Evolutionary conservation across 2,329 filamentous ascomycete species (phyloP).

Genomic region (Ceratocystis diversiconidia): DNA sequence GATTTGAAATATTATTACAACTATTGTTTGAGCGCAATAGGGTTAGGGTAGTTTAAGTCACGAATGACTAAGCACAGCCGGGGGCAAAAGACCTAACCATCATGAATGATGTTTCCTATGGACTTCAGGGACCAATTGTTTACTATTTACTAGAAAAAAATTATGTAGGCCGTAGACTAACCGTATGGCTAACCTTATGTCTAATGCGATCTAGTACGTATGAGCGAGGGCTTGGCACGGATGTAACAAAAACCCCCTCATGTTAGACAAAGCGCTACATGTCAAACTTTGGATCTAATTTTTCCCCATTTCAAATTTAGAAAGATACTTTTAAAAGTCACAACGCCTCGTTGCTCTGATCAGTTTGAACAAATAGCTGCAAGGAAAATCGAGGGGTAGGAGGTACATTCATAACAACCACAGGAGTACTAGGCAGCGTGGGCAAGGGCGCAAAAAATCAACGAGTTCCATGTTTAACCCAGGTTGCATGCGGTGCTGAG

Average conservation of each 20-base stretch:
- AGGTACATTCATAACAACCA: constrained; percentile 7
- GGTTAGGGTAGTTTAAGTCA: no score
- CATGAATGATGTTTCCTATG: no score
- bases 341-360: constrained; percentile 11
- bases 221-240: neutral
- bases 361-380: neutral
- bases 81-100: no score
- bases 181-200: no score
- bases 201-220: no score
- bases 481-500: constrained; percentile 12
- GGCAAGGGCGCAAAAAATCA: constrained; percentile 10
- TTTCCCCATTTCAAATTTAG: neutral
- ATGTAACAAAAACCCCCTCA: neutral
- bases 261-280: neutral
- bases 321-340: constrained; percentile 9
- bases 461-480: constrained; percentile 18
- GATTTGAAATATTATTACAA: no score
- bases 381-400: constrained; percentile 12
- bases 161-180: no score
- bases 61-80: no score
- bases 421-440: neutral
- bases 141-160: no score
- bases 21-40: no score
- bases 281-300: neutral
- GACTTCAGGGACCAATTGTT: no score